Evolutionary conservation across 2,329 filamentous ascomycete genomes (phyloP).

Genomic region (Cladosporium cucumerinum): DNA sequence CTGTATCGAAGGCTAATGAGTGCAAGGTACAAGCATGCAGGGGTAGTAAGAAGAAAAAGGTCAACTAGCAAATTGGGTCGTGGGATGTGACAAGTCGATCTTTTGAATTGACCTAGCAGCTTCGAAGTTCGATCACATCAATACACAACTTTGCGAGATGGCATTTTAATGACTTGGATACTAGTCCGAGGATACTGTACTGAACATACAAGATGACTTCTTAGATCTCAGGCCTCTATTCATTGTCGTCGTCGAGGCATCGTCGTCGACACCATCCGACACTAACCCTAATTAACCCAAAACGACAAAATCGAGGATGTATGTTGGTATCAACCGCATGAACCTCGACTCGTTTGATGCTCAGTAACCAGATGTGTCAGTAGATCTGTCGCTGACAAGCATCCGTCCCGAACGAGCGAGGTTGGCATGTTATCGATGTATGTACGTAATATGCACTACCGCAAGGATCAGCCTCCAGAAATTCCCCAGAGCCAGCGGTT

Average conservation of each 20-base stretch:
- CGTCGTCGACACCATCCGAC: neutral
- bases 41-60: too few species aligned
- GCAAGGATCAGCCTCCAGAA: conserved; percentile 1
- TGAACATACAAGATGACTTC: neutral
- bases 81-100: neutral
- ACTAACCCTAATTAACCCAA: neutral
- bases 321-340: neutral
- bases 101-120: neutral
- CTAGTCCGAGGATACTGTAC: neutral
- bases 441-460: neutral
- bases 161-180: neutral
- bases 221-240: neutral
- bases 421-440: neutral
- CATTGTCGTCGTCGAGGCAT: neutral
- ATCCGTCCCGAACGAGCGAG: neutral
- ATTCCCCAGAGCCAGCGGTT: conserved; percentile 5
- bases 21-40: too few species aligned
- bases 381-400: neutral
- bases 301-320: neutral
- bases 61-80: neutral
- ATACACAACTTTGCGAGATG: neutral
- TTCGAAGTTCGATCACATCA: neutral
- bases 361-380: neutral
- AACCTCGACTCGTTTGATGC: too few species aligned
- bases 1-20: too few species aligned